phyloP scores from a whole-genome alignment of 2,329 filamentous ascomycete species.

The Aspergillus brasiliensis region DNA sequence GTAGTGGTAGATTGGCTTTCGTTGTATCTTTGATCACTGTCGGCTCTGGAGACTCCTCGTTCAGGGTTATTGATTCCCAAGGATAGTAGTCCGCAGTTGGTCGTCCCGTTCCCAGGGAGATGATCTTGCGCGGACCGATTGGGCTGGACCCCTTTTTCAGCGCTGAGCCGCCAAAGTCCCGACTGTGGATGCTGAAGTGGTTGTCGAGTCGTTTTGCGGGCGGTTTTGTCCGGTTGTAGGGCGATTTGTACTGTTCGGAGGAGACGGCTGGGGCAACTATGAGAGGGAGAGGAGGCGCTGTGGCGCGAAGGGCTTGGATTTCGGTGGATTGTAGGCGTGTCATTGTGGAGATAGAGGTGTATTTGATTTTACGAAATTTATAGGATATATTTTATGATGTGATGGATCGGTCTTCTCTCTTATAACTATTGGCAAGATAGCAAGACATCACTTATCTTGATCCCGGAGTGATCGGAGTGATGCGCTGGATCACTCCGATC shows the following conservation, averaged over 20 bases:
- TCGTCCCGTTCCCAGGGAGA: not conserved
- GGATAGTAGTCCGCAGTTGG: conserved; percentile 3
- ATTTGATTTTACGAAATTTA: too few relatives aligned
- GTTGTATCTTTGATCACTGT: not conserved
- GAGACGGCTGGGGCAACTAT: not conserved
- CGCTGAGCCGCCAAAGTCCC: not conserved
- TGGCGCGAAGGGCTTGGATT: not conserved
- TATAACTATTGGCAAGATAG: too few relatives aligned
- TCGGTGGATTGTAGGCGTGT: not conserved
- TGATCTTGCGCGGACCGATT: conserved; percentile 34
- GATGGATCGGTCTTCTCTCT: too few relatives aligned
- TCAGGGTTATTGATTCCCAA: not conserved
- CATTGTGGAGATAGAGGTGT: not conserved
- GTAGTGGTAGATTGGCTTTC: not conserved
- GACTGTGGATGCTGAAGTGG: not conserved
- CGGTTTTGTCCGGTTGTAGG: not conserved
- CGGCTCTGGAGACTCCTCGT: not conserved
- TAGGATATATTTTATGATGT: too few relatives aligned
- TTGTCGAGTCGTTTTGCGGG: not conserved
- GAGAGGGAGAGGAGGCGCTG: not conserved
- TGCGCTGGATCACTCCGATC: too few relatives aligned
- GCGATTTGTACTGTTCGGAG: not conserved
- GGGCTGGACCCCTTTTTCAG: not conserved
- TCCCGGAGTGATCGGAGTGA: too few relatives aligned
- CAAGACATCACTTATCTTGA: too few relatives aligned